These are phyloP conservation scores for Tetraselmis chui DNA, from an alignment of 139 green algal genomes.

Conservation along the genomic window DNA sequence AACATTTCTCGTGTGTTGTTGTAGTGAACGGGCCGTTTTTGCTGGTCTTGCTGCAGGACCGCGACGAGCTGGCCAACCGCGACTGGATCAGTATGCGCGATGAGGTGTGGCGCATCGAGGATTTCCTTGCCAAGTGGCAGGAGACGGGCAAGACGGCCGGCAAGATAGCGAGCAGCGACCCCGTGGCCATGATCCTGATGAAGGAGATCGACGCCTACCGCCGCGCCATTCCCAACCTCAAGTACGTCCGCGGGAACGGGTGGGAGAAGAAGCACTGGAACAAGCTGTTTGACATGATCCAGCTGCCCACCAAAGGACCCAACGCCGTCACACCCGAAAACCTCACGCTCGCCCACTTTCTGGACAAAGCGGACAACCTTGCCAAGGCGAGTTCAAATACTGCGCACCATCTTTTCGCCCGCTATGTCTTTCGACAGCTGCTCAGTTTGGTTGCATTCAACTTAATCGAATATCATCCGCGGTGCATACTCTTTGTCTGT, in stretches of 20 bases:
- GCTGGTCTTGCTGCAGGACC: too few species aligned
- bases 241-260: conserved; percentile 49
- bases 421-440: too few species aligned
- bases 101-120: conserved; percentile 56
- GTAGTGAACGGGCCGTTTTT: too few species aligned
- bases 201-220: conserved; percentile 50
- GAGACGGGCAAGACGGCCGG: conserved; percentile 29
- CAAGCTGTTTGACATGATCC: conserved; percentile 62
- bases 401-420: conserved; percentile 24
- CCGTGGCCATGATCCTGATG: conserved; percentile 49
- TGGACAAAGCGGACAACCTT: conserved; percentile 54
- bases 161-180: conserved; percentile 30
- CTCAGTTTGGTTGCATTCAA: too few species aligned
- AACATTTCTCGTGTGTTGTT: too few species aligned
- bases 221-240: conserved; percentile 49
- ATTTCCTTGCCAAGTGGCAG: conserved; percentile 72
- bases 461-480: too few species aligned
- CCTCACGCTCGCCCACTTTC: conserved; percentile 61
- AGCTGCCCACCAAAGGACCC: conserved; percentile 42
- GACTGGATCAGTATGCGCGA: conserved; percentile 67
- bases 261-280: conserved; percentile 73
- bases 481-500: too few species aligned
- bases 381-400: conserved; percentile 53
- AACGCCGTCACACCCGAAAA: conserved; percentile 48
- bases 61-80: conserved; percentile 49